A percentile compares a stretch with the other conserved stretches of the same genome.
These are phyloP conservation scores for Mucor sp. DNA, from an alignment of 371 early-diverging fungal genomes.

Conservation along the genomic window DNA sequence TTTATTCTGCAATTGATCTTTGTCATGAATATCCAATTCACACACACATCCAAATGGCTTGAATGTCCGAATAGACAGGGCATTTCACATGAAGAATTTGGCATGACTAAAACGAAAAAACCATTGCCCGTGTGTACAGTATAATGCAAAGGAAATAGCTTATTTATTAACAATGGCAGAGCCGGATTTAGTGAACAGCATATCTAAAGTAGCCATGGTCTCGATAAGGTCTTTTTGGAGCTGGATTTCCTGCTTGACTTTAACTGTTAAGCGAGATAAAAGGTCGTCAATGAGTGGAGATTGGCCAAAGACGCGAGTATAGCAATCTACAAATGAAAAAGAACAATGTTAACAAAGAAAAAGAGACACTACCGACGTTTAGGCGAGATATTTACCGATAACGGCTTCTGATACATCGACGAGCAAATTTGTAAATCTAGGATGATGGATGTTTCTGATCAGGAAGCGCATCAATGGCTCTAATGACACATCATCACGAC, in stretches of 20 bases:
- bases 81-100: constrained; percentile 15
- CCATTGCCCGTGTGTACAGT: not conserved
- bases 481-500: constrained; percentile 85
- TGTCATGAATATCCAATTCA: not conserved
- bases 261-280: constrained; percentile 58
- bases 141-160: not conserved
- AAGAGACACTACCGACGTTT: not conserved
- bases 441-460: constrained; percentile 74
- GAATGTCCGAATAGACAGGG: not conserved
- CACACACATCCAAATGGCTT: not conserved
- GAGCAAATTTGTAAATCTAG: constrained; percentile 74
- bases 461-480: constrained; percentile 84
- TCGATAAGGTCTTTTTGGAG: constrained; percentile 74
- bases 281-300: constrained; percentile 76
- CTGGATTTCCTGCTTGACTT: constrained; percentile 74
- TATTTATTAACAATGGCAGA: constrained; percentile 20
- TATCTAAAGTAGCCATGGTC: constrained; percentile 82
- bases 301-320: constrained; percentile 75
- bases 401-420: constrained; percentile 75
- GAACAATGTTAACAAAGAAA: not conserved
- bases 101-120: not conserved
- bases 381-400: constrained; percentile 57
- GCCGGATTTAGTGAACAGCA: constrained; percentile 58
- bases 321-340: constrained; percentile 66
- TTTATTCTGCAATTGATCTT: not conserved